These are phyloP conservation scores for Diaporthe eres DNA, from an alignment of 2,329 filamentous ascomycete species.

Conservation along the genomic window DNA sequence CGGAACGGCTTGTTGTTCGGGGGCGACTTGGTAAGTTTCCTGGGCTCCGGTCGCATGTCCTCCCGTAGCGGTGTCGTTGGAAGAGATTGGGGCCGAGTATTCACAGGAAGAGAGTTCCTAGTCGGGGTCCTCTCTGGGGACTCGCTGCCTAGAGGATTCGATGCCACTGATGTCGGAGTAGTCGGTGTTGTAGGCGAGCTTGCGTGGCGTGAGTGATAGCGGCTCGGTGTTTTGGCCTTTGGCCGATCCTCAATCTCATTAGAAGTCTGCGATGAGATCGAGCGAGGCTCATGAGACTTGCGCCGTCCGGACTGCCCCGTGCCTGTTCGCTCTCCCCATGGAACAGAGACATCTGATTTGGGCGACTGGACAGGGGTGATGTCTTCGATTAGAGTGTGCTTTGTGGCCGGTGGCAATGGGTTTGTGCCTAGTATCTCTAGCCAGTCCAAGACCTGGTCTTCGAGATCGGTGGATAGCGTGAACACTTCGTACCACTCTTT, in stretches of 20 bases:
- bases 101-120: conserved; percentile 49
- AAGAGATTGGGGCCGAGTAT: conserved; percentile 40
- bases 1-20: conserved; percentile 56
- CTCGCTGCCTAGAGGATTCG: conserved; percentile 39
- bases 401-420: conserved; percentile 60
- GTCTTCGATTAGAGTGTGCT: neutral
- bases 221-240: conserved; percentile 53
- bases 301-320: neutral
- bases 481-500: conserved; percentile 88
- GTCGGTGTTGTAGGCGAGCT: conserved; percentile 50
- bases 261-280: conserved; percentile 45
- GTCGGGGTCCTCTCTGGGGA: conserved; percentile 57
- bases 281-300: conserved; percentile 36
- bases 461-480: conserved; percentile 81
- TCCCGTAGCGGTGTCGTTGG: conserved; percentile 53
- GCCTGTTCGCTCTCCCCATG: conserved; percentile 49
- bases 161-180: conserved; percentile 42
- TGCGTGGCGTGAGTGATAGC: conserved; percentile 51
- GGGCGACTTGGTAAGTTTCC: conserved; percentile 51
- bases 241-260: conserved; percentile 43
- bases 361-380: neutral
- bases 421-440: conserved; percentile 78
- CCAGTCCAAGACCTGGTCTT: conserved; percentile 88
- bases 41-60: conserved; percentile 55
- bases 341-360: conserved; percentile 47